Evolutionary conservation across 495 filamentous ascomycete genomes (phyloP).

Genomic region (Aspergillus affinis): DNA sequence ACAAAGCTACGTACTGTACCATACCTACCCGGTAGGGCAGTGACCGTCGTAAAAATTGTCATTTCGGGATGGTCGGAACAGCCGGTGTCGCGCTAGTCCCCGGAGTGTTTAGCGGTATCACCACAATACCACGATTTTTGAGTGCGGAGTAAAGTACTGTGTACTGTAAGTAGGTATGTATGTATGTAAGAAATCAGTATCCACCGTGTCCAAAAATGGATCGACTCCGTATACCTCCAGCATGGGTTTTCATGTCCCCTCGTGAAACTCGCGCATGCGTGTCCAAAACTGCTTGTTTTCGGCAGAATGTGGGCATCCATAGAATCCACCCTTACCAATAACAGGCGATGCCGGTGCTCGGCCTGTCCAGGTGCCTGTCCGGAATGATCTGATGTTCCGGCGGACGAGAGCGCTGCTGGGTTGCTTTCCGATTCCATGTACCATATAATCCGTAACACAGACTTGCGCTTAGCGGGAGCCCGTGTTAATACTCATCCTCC

Average conservation of each 20-base stretch:
- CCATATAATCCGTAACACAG: neutral
- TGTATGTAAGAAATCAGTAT: too few species aligned
- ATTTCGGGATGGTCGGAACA: too few species aligned
- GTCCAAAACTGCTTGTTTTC: neutral
- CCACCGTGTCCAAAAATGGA: neutral
- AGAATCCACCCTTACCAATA: neutral
- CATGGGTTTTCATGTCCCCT: neutral
- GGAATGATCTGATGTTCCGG: neutral
- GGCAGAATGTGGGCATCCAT: neutral
- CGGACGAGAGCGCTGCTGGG: neutral
- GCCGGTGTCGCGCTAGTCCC: too few species aligned
- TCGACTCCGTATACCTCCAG: neutral
- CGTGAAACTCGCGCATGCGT: neutral
- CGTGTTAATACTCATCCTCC: neutral
- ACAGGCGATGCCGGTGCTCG: slow-evolving; percentile 2
- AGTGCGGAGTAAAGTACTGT: too few species aligned
- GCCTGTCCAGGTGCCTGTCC: neutral
- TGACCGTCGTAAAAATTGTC: too few species aligned
- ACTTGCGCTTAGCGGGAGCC: neutral
- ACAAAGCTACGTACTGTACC: too few species aligned
- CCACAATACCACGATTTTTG: too few species aligned
- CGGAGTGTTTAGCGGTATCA: too few species aligned
- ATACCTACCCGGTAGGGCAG: too few species aligned
- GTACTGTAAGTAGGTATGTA: too few species aligned
- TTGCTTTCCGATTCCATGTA: neutral